A percentile compares a stretch with the other conserved stretches of the same genome.
Evolutionary conservation across 257 asterid species (phyloP).

Genomic region (Fraxinus cuspidata): DNA sequence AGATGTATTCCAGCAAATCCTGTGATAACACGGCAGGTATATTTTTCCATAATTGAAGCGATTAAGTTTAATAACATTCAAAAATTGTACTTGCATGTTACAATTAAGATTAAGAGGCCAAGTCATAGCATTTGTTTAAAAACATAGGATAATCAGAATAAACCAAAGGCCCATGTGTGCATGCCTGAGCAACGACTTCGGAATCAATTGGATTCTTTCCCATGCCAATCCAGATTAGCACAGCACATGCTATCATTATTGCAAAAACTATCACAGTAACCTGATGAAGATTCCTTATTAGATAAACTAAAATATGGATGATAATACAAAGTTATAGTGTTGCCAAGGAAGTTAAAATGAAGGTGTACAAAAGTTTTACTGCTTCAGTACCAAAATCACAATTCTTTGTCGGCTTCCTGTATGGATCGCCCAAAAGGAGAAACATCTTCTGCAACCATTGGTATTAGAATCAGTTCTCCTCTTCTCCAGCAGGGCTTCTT

Average conservation of each 20-base stretch:
- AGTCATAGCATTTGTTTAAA: neutral
- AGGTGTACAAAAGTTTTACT: neutral
- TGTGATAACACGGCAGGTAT: neutral
- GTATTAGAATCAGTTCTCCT: slow-evolving; percentile 38
- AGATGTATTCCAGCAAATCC: neutral
- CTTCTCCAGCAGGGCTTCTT: slow-evolving; percentile 71
- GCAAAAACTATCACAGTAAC: slow-evolving; percentile 62
- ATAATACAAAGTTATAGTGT: neutral
- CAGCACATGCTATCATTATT: slow-evolving; percentile 66
- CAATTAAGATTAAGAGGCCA: slow-evolving; percentile 10
- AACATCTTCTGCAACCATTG: slow-evolving; percentile 56
- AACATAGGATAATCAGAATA: slow-evolving; percentile 14
- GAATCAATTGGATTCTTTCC: slow-evolving; percentile 61
- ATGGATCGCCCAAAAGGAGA: slow-evolving; percentile 48
- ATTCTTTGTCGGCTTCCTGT: slow-evolving; percentile 91
- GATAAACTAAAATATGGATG: slow-evolving; percentile 24
- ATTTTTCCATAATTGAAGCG: neutral
- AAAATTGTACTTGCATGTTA: neutral
- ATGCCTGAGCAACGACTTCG: slow-evolving; percentile 79
- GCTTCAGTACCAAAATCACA: slow-evolving; percentile 68
- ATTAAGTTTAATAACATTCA: neutral
- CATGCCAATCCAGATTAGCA: slow-evolving; percentile 81
- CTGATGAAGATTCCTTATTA: slow-evolving; percentile 43
- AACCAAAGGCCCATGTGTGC: slow-evolving; percentile 20
- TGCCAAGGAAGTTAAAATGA: slow-evolving; percentile 13